A percentile compares a stretch with the other conserved stretches of the same genome.
These are phyloP conservation scores for Reticulascus tulasneorum DNA, from an alignment of 2,329 filamentous ascomycete species.

Conservation along the genomic window DNA sequence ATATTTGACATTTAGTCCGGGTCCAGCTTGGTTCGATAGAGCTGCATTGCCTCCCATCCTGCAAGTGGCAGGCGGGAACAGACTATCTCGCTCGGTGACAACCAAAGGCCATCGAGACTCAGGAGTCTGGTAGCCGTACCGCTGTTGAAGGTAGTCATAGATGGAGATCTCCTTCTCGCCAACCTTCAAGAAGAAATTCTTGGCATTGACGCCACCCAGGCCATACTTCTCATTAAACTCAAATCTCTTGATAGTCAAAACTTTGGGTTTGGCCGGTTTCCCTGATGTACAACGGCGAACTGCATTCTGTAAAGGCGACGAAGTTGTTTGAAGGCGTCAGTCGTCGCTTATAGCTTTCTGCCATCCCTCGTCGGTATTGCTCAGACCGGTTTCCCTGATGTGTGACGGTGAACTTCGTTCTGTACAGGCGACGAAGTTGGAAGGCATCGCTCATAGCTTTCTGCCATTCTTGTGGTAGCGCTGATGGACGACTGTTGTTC, in stretches of 20 bases:
- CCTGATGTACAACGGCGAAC: slow-evolving; percentile 53
- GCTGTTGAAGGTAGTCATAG: slow-evolving; percentile 51
- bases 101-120: slow-evolving; percentile 52
- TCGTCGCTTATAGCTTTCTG: slow-evolving; percentile 26
- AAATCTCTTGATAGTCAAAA: slow-evolving; percentile 51
- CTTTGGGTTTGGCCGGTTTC: slow-evolving; percentile 38
- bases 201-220: slow-evolving; percentile 42
- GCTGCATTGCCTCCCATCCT: slow-evolving; percentile 49
- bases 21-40: slow-evolving; percentile 60
- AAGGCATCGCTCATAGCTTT: no score
- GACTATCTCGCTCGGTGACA: slow-evolving; percentile 48
- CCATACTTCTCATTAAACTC: slow-evolving; percentile 41
- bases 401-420: no score
- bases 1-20: slow-evolving; percentile 69
- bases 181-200: slow-evolving; percentile 48
- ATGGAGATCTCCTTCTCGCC: slow-evolving; percentile 38
- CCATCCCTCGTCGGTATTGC: slow-evolving; percentile 16
- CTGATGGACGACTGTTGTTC: no score
- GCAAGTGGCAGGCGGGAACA: slow-evolving; percentile 61
- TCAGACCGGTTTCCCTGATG: no score
- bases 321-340: slow-evolving; percentile 52
- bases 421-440: no score
- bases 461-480: no score
- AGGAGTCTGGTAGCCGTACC: slow-evolving; percentile 48
- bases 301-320: slow-evolving; percentile 51